phyloP scores from a whole-genome alignment of 805 yeast species.

The Cyberlindnera galapagoensis region DNA sequence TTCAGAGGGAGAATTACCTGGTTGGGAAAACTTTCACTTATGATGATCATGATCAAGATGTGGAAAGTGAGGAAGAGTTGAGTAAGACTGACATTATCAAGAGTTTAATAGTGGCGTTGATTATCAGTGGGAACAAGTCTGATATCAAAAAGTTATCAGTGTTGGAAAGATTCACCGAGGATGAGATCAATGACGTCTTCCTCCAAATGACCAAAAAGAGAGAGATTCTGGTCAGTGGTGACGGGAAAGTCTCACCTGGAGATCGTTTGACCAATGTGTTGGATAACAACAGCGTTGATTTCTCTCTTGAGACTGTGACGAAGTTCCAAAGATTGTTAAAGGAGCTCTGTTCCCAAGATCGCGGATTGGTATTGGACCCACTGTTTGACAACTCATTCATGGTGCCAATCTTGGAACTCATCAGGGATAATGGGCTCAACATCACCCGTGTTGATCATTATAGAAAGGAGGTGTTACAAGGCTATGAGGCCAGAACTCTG shows the following conservation, averaged over 20 bases:
- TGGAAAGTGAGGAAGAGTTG: neutral
- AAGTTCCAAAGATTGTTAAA: slow-evolving; percentile 37
- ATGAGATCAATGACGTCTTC: slow-evolving; percentile 39
- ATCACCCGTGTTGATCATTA: slow-evolving; percentile 51
- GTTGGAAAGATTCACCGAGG: slow-evolving; percentile 38
- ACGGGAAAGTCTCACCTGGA: slow-evolving; percentile 33
- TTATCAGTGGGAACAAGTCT: slow-evolving; percentile 22
- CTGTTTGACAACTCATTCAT: slow-evolving; percentile 56
- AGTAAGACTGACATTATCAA: slow-evolving; percentile 20
- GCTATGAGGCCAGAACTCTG: slow-evolving; percentile 71
- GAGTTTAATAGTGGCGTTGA: slow-evolving; percentile 29
- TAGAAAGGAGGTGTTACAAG: slow-evolving; percentile 40
- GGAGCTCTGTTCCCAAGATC: slow-evolving; percentile 35
- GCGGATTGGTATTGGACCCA: slow-evolving; percentile 51
- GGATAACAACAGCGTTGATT: slow-evolving; percentile 26
- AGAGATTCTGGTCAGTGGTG: slow-evolving; percentile 45
- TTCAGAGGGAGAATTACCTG: slow-evolving; percentile 57
- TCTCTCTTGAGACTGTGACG: slow-evolving; percentile 38
- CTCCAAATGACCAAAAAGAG: slow-evolving; percentile 41
- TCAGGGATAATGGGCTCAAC: slow-evolving; percentile 36
- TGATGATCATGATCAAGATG: slow-evolving; percentile 6
- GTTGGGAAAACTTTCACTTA: slow-evolving; percentile 39
- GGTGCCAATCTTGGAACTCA: slow-evolving; percentile 50
- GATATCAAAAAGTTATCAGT: slow-evolving; percentile 25
- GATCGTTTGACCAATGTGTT: slow-evolving; percentile 16